phyloP scores from a whole-genome alignment of 148 eudicot genomes.

The Vaccinium corymbosum region DNA sequence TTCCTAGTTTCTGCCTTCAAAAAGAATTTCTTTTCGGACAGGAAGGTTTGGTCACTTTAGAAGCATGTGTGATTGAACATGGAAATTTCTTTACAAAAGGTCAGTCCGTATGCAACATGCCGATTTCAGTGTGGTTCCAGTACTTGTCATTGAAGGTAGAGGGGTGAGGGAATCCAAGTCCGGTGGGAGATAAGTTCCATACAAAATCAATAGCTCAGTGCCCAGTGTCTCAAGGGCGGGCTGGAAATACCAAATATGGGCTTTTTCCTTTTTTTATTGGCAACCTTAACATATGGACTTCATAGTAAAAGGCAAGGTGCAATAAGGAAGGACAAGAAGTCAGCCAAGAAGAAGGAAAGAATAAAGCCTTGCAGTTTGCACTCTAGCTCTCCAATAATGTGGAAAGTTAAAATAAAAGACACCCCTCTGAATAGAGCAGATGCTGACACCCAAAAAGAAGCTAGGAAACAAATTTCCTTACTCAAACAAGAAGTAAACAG shows the following conservation, averaged over 20 bases:
- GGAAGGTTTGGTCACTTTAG: background rate
- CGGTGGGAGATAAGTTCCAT: background rate
- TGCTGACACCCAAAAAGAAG: background rate
- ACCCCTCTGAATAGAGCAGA: background rate
- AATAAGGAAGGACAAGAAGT: background rate
- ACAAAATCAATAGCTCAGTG: background rate
- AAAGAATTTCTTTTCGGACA: background rate
- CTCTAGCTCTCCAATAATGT: background rate
- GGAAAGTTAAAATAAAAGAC: background rate
- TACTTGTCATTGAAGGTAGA: background rate
- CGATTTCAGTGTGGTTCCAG: background rate
- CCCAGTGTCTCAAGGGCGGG: background rate
- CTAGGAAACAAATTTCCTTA: background rate
- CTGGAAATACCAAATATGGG: background rate
- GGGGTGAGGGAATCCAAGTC: background rate
- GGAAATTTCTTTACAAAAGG: background rate
- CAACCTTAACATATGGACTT: background rate
- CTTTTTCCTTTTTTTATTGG: background rate
- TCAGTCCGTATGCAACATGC: background rate
- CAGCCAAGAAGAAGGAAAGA: background rate
- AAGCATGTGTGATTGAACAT: background rate
- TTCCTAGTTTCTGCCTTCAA: background rate
- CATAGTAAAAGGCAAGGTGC: background rate
- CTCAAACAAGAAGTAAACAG: background rate
- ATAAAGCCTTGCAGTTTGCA: background rate